These are phyloP conservation scores for Abelmoschus esculentus DNA, from an alignment of 345 rosid species.

Conservation along the genomic window DNA sequence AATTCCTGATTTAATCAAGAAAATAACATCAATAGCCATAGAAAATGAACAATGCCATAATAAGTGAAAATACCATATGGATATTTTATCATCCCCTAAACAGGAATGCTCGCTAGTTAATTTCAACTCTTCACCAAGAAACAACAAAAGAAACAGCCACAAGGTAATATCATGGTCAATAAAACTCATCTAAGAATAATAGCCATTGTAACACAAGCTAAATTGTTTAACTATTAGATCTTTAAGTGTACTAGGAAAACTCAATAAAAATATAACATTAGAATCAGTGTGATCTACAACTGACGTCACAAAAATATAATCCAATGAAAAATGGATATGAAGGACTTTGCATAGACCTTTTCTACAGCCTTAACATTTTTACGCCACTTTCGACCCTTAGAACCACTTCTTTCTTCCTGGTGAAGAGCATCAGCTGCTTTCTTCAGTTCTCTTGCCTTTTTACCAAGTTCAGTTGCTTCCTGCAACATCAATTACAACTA, in stretches of 20 bases:
- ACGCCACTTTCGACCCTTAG: conserved; percentile 94
- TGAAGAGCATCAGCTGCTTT: conserved; percentile 94
- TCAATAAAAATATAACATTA: neutral
- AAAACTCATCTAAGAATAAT: neutral
- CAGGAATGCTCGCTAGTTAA: neutral
- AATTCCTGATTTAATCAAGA: conserved; percentile 49
- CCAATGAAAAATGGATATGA: neutral
- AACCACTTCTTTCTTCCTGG: conserved; percentile 94
- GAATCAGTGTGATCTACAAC: neutral
- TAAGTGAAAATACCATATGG: neutral
- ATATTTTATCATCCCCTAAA: neutral
- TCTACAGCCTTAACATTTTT: conserved; percentile 91
- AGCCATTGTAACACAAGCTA: neutral
- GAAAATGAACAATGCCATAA: neutral
- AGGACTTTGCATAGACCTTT: conserved; percentile 47
- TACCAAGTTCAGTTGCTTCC: conserved; percentile 99
- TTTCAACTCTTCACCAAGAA: conserved; percentile 1
- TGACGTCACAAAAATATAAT: neutral
- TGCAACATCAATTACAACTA: conserved; percentile 22
- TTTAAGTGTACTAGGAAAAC: neutral
- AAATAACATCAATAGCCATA: conserved; percentile 8
- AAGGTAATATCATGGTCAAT: neutral
- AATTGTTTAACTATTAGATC: neutral
- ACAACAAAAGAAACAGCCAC: neutral
- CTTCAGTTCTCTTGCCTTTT: conserved; percentile 89